Evolutionary conservation across 257 asterid genomes (phyloP).

Genomic region (Fraxinus americana): DNA sequence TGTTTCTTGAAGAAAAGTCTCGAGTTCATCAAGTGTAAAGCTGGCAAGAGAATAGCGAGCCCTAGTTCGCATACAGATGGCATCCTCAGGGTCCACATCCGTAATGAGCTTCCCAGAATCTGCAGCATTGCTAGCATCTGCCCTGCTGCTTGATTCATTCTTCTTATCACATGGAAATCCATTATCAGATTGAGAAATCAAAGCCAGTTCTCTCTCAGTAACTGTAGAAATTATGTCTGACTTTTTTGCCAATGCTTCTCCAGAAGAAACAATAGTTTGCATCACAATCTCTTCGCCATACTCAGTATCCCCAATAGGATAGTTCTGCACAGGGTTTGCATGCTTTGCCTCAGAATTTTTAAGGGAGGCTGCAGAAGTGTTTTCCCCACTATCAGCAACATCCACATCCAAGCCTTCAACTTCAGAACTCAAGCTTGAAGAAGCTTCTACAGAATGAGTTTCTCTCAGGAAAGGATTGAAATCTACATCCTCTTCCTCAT

Average conservation of each 20-base stretch:
- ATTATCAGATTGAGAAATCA: slow-evolving; percentile 39
- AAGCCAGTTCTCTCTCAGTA: slow-evolving; percentile 30
- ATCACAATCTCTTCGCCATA: slow-evolving; percentile 58
- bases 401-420: slow-evolving; percentile 76
- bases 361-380: slow-evolving; percentile 30
- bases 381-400: slow-evolving; percentile 56
- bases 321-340: slow-evolving; percentile 26
- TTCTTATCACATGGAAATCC: slow-evolving; percentile 39
- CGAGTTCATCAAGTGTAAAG: slow-evolving; percentile 94
- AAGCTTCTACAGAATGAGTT: slow-evolving; percentile 67
- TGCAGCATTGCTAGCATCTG: slow-evolving; percentile 34
- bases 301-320: slow-evolving; percentile 49
- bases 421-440: slow-evolving; percentile 93
- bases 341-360: slow-evolving; percentile 29
- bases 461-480: slow-evolving; percentile 79
- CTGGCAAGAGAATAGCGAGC: slow-evolving; percentile 96
- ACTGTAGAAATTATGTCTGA: slow-evolving; percentile 18
- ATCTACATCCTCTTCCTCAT: slow-evolving; percentile 92
- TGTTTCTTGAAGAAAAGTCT: slow-evolving; percentile 96
- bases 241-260: slow-evolving; percentile 29
- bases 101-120: slow-evolving; percentile 37
- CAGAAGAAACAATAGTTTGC: slow-evolving; percentile 42
- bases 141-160: slow-evolving; percentile 33
- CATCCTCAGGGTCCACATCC: slow-evolving; percentile 67
- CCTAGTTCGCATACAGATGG: slow-evolving; percentile 93